Evolutionary conservation across 331 rosid species (phyloP).

Genomic region (Rosa hybrid): DNA sequence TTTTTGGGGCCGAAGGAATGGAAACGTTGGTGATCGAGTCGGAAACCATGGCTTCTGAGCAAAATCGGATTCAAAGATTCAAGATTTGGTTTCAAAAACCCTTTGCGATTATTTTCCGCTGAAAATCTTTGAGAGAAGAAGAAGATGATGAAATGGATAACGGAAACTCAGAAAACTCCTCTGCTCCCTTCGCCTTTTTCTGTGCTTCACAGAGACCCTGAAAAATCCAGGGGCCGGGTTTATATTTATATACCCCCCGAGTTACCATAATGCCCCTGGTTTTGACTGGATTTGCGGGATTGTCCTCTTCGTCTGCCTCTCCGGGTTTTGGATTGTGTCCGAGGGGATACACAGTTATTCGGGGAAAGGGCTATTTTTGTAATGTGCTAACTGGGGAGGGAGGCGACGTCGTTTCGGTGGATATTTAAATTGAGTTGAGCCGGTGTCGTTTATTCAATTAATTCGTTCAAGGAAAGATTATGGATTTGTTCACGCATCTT

Average conservation of each 20-base stretch:
- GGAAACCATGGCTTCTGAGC: slow-evolving; percentile 53
- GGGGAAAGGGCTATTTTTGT: slow-evolving; percentile 14
- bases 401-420: slow-evolving; percentile 17
- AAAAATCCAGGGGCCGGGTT: slow-evolving; percentile 19
- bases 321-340: not conserved
- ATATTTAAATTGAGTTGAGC: not conserved
- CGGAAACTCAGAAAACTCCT: slow-evolving; percentile 71
- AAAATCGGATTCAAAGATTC: not conserved
- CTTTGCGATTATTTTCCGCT: slow-evolving; percentile 22
- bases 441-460: not conserved
- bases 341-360: not conserved
- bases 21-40: slow-evolving; percentile 70
- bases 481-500: not conserved
- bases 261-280: slow-evolving; percentile 31
- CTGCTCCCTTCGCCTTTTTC: slow-evolving; percentile 55
- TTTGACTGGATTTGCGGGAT: slow-evolving; percentile 8
- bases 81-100: slow-evolving; percentile 49
- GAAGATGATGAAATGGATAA: slow-evolving; percentile 50
- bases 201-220: slow-evolving; percentile 19
- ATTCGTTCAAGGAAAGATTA: not conserved
- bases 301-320: not conserved
- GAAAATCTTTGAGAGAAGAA: slow-evolving; percentile 28
- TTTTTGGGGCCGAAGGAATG: slow-evolving; percentile 63
- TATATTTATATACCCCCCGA: not conserved
- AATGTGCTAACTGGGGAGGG: not conserved